Base-by-base conservation (phyloP, 257 asterid species). In the Eustoma russellianum region DNA sequence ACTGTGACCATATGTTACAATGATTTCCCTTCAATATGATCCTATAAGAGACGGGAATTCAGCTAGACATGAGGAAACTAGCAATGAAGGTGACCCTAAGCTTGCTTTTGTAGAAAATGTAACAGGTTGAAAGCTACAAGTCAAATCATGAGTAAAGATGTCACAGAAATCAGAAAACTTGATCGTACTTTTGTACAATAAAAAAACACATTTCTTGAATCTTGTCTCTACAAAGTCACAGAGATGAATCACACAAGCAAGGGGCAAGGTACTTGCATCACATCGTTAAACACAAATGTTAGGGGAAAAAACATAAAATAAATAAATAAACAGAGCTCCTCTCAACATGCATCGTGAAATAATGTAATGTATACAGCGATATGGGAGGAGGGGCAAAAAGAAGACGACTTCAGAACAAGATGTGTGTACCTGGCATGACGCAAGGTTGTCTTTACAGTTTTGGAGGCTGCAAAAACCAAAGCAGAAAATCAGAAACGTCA, bases 361-460 rank as follows among this genome's bases (percentile, higher is more conserved):
- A 5, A 44, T 7, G 9, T 13, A 35, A 43, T 5, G 24, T 9
- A 7, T 15, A 17, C 3, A 5, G 14, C 13, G 13, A 60, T 43
- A 11, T 16, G 35, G 50, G 3, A 43, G 41, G 9, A 41, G 41
- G 6, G 13, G 53, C 17, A 3, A 38, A n/a, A n/a, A n/a, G 7
- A n/a, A 38, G 17, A 34, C 44, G 13, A 13, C 56, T 13, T 41
- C 7, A 53, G 12, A 13, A 17, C 9, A 10, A 24, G 9, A 9
- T 16, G 13, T 40, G 46, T 18, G 45, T 61, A 89, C 97, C 95
- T 89, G 94, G 64, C 81, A 83, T 66, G 70, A 76, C 33, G 84
- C 82, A 61, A 86, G 92, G 70, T 71, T 83, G 49, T 86, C 94
- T 62, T 89, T 79, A 69, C 85, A 83, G 60, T 82, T 81, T 80